Evolutionary conservation across 1,139 yeast species (phyloP).

Genomic region (Taphrina flavorubra): DNA sequence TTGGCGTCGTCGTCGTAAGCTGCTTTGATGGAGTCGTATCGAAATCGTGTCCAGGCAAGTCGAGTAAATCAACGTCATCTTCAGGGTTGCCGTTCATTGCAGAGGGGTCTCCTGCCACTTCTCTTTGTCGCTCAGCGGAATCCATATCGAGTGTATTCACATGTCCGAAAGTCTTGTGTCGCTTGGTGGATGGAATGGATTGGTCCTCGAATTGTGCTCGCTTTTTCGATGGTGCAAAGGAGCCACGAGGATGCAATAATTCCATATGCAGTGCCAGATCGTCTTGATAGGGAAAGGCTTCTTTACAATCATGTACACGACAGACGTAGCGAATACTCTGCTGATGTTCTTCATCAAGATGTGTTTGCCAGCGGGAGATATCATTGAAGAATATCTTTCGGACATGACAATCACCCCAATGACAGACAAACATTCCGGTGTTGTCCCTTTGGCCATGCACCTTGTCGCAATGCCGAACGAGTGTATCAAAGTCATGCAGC

Average conservation of each 20-base stretch:
- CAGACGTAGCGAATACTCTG: slow-evolving; percentile 14
- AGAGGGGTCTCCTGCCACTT: not conserved
- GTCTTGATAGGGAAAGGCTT: slow-evolving; percentile 23
- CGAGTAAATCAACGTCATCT: slow-evolving; percentile 5
- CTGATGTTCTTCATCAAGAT: slow-evolving; percentile 30
- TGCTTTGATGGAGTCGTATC: not conserved
- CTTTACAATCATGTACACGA: slow-evolving; percentile 8
- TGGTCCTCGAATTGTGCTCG: not conserved
- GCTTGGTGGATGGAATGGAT: not conserved
- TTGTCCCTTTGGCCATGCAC: slow-evolving; percentile 15
- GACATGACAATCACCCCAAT: slow-evolving; percentile 15
- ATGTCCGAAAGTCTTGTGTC: not conserved
- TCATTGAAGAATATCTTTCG: slow-evolving; percentile 10
- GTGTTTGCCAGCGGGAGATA: slow-evolving; percentile 14
- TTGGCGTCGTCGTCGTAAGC: not conserved
- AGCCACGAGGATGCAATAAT: not conserved
- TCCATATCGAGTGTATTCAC: not conserved
- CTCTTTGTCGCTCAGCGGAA: not conserved
- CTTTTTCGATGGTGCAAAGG: not conserved
- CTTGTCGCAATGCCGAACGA: slow-evolving; percentile 19
- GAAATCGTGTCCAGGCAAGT: not conserved
- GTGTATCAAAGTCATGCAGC: slow-evolving; percentile 23
- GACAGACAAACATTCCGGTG: slow-evolving; percentile 10
- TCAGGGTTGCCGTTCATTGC: not conserved
- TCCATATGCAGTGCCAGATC: slow-evolving; percentile 17